Conservation (phyloP, 1,139 yeast species). For the Scheffersomyces segobiensis region DNA sequence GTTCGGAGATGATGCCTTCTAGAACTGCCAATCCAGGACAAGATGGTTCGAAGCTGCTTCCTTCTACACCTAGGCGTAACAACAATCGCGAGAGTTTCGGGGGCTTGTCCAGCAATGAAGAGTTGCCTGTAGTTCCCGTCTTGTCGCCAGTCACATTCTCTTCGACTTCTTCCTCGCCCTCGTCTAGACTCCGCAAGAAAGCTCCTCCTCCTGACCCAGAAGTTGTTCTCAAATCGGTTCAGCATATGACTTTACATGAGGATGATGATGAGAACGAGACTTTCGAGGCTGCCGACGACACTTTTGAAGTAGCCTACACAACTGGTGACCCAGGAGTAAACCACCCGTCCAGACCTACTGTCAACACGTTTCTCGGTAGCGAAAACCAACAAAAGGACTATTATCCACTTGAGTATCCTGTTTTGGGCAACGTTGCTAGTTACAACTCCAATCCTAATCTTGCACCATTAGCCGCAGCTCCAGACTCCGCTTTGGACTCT, state of each 20-base stretch:
- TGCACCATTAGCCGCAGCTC: neutral
- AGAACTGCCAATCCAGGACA: neutral
- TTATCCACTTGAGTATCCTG: neutral
- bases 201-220: constrained; percentile 3
- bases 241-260: neutral
- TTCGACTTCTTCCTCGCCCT: neutral
- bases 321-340: neutral
- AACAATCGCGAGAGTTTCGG: neutral
- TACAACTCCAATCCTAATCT: neutral
- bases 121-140: neutral
- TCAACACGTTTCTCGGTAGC: neutral
- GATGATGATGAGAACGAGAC: neutral
- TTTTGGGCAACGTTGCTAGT: neutral
- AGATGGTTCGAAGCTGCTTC: neutral
- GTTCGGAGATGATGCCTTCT: neutral
- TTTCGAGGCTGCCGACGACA: neutral
- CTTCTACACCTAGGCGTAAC: neutral
- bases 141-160: neutral
- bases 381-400: neutral
- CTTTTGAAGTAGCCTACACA: neutral
- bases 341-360: neutral
- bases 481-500: neutral
- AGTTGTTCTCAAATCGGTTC: neutral
- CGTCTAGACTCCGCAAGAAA: neutral
- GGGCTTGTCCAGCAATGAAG: neutral